Evolutionary conservation across 169 alveolate species (phyloP).

Genomic region (Eimeria brunetti): DNA sequence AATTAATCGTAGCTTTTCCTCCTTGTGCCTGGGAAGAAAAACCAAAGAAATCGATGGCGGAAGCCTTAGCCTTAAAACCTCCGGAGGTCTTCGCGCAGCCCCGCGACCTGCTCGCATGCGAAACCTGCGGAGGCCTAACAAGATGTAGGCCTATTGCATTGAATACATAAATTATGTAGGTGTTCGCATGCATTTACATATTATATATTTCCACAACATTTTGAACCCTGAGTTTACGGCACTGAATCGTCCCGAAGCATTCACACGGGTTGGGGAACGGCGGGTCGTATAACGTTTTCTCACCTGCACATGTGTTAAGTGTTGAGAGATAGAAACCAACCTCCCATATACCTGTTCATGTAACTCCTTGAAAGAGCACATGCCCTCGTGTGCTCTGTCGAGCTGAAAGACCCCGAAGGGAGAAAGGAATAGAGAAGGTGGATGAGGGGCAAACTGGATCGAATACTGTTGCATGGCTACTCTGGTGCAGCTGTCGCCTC

Average conservation of each 20-base stretch:
- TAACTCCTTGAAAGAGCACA: too few relatives aligned
- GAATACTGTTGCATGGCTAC: too few relatives aligned
- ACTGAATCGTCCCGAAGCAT: background rate
- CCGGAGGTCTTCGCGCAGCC: slow-evolving; percentile 1
- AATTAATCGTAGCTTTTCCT: background rate
- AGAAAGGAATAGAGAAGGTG: too few relatives aligned
- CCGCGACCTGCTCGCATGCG: slow-evolving; percentile 42
- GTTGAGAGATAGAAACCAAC: too few relatives aligned
- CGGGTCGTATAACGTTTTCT: too few relatives aligned
- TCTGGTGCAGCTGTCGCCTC: too few relatives aligned
- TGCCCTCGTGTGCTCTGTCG: too few relatives aligned
- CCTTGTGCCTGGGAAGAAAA: background rate
- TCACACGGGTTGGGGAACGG: background rate
- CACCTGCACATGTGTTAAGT: background rate
- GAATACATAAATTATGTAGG: background rate
- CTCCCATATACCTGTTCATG: too few relatives aligned
- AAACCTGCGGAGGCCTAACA: background rate
- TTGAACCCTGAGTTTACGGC: background rate
- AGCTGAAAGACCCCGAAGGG: too few relatives aligned
- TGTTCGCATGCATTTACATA: background rate
- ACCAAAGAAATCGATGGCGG: background rate
- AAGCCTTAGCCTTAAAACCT: background rate
- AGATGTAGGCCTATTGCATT: background rate
- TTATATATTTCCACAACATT: background rate
- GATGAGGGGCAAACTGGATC: too few relatives aligned